Percentiles rank a stretch among this genome's conserved stretches.
Evolutionary conservation across 176 grass and related monocot species (phyloP).

Genomic region (Musa acuminata): DNA sequence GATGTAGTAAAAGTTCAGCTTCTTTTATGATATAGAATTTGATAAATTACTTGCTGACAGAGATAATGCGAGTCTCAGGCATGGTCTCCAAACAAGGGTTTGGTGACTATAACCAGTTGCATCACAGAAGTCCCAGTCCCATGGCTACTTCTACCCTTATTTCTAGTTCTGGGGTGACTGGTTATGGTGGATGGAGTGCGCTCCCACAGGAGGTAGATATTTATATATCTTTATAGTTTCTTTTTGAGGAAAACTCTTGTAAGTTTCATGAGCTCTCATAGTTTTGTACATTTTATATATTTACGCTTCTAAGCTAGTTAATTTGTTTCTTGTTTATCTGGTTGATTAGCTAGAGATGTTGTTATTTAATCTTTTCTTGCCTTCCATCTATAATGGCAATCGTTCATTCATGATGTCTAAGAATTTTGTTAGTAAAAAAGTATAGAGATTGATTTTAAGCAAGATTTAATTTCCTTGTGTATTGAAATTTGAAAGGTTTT

Average conservation of each 20-base stretch:
- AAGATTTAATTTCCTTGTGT: not conserved
- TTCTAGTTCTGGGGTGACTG: slow-evolving; percentile 22
- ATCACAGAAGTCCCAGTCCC: slow-evolving; percentile 42
- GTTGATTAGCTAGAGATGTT: not conserved
- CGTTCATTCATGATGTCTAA: not conserved
- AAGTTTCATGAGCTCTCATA: not conserved
- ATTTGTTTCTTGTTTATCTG: not conserved
- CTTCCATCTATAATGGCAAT: not conserved
- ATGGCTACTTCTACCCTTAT: slow-evolving; percentile 37
- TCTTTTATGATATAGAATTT: not conserved
- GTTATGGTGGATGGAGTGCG: slow-evolving; percentile 27
- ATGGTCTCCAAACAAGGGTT: slow-evolving; percentile 40
- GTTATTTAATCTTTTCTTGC: not conserved
- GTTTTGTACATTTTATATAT: not conserved
- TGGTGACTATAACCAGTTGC: slow-evolving; percentile 35
- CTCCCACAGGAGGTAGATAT: slow-evolving; percentile 33
- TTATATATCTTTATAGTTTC: not conserved
- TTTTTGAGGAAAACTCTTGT: not conserved
- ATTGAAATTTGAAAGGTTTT: not conserved
- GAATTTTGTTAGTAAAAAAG: not conserved
- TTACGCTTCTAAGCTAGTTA: not conserved
- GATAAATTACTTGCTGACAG: slow-evolving; percentile 20
- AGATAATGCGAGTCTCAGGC: slow-evolving; percentile 38
- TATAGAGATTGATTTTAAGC: not conserved
- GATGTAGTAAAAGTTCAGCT: not conserved